phyloP scores from a whole-genome alignment of 2,329 filamentous ascomycete species.

The Verruconis gallopava region DNA sequence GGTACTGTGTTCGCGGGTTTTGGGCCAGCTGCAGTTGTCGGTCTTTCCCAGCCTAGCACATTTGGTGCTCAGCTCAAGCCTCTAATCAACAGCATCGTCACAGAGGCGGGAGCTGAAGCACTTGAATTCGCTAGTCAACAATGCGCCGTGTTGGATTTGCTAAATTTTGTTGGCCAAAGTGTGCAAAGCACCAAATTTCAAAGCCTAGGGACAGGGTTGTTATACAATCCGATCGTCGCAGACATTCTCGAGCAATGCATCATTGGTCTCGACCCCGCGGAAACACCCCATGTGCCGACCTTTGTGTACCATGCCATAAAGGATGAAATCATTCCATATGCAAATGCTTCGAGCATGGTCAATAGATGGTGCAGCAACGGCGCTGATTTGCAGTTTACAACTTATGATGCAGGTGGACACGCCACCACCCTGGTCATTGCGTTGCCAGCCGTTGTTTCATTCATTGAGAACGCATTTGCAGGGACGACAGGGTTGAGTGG shows the following conservation, averaged over 20 bases:
- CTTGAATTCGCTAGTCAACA: neutral
- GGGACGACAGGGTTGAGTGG: neutral
- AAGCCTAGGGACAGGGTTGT: neutral
- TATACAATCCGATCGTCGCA: neutral
- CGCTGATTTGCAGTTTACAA: neutral
- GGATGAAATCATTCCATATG: slow-evolving; percentile 19
- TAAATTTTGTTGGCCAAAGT: neutral
- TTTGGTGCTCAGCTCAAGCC: slow-evolving; percentile 11
- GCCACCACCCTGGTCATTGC: neutral
- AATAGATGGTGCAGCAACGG: neutral
- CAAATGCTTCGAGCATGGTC: neutral
- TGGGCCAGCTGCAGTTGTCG: slow-evolving; percentile 13
- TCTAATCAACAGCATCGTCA: slow-evolving; percentile 9
- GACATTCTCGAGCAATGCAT: slow-evolving; percentile 11
- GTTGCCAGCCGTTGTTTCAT: neutral
- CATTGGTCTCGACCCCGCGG: slow-evolving; percentile 10
- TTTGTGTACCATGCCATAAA: slow-evolving; percentile 21
- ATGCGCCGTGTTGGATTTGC: neutral
- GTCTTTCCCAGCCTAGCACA: slow-evolving; percentile 14
- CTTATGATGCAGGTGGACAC: neutral
- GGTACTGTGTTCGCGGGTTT: slow-evolving; percentile 16
- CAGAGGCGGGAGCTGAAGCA: neutral
- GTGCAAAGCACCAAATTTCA: neutral
- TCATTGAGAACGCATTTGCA: neutral
- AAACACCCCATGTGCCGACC: slow-evolving; percentile 16